Percentiles rank a stretch among this genome's conserved stretches.
Evolutionary conservation across 179 eudicot species (phyloP).

Genomic region (Spergularia azorica): DNA sequence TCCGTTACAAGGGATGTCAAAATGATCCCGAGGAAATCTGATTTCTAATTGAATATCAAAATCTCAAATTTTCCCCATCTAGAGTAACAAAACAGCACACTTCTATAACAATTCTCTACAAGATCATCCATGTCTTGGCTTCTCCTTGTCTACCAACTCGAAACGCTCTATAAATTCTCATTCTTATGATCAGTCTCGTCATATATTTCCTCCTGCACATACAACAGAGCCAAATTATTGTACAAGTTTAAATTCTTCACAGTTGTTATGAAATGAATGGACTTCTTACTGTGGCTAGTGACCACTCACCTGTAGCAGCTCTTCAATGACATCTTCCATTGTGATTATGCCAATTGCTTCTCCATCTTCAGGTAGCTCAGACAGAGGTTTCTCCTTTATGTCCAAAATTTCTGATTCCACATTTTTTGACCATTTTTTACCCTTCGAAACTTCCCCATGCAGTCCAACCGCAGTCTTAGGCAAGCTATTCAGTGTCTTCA

Average conservation of each 20-base stretch:
- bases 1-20: not conserved
- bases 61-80: not conserved
- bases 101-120: not conserved
- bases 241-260: not conserved
- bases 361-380: constrained; percentile 61
- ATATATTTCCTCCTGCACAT: constrained; percentile 51
- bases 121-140: not conserved
- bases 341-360: constrained; percentile 84
- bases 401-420: constrained; percentile 67
- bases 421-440: constrained; percentile 64
- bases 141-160: not conserved
- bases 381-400: constrained; percentile 58
- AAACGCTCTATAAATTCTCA: constrained; percentile 18
- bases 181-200: constrained; percentile 44
- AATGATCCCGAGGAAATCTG: not conserved
- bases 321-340: constrained; percentile 93
- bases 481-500: constrained; percentile 50
- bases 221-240: not conserved
- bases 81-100: not conserved
- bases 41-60: not conserved
- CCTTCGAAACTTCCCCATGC: constrained; percentile 31
- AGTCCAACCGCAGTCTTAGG: constrained; percentile 13
- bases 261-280: not conserved
- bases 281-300: not conserved
- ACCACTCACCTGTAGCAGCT: constrained; percentile 61